Conservation (phyloP, 352 stramenopile genomes). For the Globisporangium megalacanthum region DNA sequence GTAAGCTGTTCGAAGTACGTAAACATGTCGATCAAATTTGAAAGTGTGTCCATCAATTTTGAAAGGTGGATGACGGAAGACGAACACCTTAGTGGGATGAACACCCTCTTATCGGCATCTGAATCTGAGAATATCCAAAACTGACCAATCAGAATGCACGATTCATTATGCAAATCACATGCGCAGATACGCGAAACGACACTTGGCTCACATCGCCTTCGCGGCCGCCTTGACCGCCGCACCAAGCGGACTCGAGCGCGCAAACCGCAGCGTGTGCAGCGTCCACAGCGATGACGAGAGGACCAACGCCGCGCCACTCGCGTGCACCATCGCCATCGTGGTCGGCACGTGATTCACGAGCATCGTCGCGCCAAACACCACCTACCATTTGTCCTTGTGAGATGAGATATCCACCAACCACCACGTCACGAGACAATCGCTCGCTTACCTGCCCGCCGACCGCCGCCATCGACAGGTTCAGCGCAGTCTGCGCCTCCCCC, state of each 20-base stretch:
- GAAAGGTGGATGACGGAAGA: no score
- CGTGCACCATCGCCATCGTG: conserved; percentile 90
- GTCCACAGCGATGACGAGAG: conserved; percentile 64
- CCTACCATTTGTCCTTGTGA: conserved; percentile 32
- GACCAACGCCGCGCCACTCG: conserved; percentile 54
- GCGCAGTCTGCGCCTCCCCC: conserved; percentile 41
- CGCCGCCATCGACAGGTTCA: conserved; percentile 52
- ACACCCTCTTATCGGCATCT: no score
- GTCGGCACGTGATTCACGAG: conserved; percentile 95
- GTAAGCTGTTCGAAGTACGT: no score
- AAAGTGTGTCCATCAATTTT: no score
- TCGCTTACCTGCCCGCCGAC: conserved; percentile 34
- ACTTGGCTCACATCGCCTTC: conserved; percentile 8
- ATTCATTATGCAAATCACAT: neutral
- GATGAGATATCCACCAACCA: neutral
- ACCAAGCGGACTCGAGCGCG: conserved; percentile 31
- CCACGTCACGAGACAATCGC: neutral
- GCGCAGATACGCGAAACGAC: conserved; percentile 3
- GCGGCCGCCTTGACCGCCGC: conserved; percentile 16
- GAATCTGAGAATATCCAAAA: neutral
- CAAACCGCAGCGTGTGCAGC: conserved; percentile 59
- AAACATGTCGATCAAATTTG: no score
- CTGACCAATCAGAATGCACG: no score
- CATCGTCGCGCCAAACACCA: conserved; percentile 91
- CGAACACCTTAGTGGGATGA: no score